Percentiles rank a stretch among this genome's conserved stretches.
These are phyloP conservation scores for Aspergillus sp. DNA, from an alignment of 2,329 filamentous ascomycete species.

Conservation along the genomic window DNA sequence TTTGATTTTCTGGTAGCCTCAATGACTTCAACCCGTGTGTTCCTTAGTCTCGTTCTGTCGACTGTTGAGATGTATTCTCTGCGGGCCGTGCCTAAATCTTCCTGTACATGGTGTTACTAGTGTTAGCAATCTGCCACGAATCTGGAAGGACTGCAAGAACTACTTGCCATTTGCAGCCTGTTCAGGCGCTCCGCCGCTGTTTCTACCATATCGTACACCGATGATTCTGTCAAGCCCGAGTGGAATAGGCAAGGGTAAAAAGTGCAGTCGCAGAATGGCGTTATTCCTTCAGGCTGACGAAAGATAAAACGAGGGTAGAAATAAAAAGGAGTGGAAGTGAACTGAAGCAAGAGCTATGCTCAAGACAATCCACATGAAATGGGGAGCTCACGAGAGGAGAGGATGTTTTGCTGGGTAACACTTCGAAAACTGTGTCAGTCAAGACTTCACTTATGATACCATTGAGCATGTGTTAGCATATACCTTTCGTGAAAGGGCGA, in stretches of 20 bases:
- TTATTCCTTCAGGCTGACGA: neutral
- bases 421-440: neutral
- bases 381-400: neutral
- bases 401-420: neutral
- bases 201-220: conserved; percentile 2
- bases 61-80: conserved; percentile 43
- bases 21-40: conserved; percentile 29
- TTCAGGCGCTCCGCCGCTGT: conserved; percentile 27
- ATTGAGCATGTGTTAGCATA: conserved; percentile 1
- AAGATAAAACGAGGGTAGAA: neutral
- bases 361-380: neutral
- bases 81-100: conserved; percentile 43
- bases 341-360: neutral
- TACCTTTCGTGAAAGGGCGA: neutral
- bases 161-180: conserved; percentile 36
- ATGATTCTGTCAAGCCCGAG: neutral
- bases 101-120: conserved; percentile 27
- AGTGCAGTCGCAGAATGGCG: neutral
- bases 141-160: neutral
- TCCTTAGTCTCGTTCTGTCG: conserved; percentile 26
- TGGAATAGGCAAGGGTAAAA: neutral
- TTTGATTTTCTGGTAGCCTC: conserved; percentile 37
- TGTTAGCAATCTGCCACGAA: conserved; percentile 1
- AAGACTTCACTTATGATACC: neutral
- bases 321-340: neutral